A percentile compares a stretch with the other conserved stretches of the same genome.
Evolutionary conservation across 2,329 filamentous ascomycete genomes (phyloP).

Genomic region (Hirsutella minnesotensis): DNA sequence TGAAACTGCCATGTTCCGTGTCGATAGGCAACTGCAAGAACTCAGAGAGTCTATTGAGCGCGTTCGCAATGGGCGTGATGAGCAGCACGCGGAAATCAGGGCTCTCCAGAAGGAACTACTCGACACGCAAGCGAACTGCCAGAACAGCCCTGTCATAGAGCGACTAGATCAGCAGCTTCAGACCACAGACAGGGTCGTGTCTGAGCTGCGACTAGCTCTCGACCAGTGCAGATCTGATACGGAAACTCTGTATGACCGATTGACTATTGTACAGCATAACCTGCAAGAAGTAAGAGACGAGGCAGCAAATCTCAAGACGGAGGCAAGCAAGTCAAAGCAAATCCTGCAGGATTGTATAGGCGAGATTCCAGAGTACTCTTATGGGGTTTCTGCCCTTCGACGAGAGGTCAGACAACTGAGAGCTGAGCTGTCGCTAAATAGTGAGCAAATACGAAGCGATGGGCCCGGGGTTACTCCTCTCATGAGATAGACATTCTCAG

Average conservation of each 20-base stretch:
- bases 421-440: constrained; percentile 15
- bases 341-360: constrained; percentile 12
- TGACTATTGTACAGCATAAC: constrained; percentile 11
- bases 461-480: constrained; percentile 11
- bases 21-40: constrained; percentile 21
- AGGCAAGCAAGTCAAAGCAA: constrained; percentile 12
- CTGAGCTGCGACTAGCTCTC: constrained; percentile 9
- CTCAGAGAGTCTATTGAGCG: constrained; percentile 16
- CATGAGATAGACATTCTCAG: constrained; percentile 28
- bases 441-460: constrained; percentile 7
- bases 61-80: constrained; percentile 12
- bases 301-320: constrained; percentile 11
- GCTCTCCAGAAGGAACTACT: constrained; percentile 14
- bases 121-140: constrained; percentile 6
- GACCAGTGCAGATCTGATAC: constrained; percentile 8
- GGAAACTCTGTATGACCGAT: constrained; percentile 10
- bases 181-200: constrained; percentile 9
- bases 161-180: constrained; percentile 13
- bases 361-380: constrained; percentile 13
- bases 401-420: constrained; percentile 20
- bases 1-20: constrained; percentile 19
- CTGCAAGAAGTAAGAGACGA: constrained; percentile 11
- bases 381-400: constrained; percentile 20
- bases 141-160: constrained; percentile 7
- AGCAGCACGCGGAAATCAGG: constrained; percentile 13